Conservation (phyloP, 805 yeast genomes). For the Myxozyma sirexii region DNA sequence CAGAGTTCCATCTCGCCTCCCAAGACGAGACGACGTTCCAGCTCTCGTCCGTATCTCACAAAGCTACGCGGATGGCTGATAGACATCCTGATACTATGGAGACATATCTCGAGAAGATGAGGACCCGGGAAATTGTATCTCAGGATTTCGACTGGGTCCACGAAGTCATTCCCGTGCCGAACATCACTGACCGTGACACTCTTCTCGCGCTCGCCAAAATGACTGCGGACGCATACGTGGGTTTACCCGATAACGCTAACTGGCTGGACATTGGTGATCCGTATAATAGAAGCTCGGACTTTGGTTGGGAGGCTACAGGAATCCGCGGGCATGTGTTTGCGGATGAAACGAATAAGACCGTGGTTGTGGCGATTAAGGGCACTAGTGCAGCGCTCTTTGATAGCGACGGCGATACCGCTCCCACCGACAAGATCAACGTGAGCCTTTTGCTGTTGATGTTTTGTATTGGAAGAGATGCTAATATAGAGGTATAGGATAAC, state of each 20-base stretch:
- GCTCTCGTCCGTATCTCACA: constrained; percentile 11
- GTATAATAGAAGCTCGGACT: constrained; percentile 45
- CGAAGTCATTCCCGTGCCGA: constrained; percentile 55
- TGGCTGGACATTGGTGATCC: constrained; percentile 71
- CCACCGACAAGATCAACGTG: constrained; percentile 71
- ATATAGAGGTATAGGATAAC: constrained; percentile 59
- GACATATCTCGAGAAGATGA: constrained; percentile 50
- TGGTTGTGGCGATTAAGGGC: constrained; percentile 85
- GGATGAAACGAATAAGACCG: constrained; percentile 56
- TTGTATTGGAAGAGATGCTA: not conserved
- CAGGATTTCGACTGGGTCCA: constrained; percentile 31
- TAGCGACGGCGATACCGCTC: constrained; percentile 67
- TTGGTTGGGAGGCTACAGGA: constrained; percentile 89
- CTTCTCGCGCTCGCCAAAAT: constrained; percentile 75
- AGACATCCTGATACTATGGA: constrained; percentile 66
- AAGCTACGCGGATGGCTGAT: constrained; percentile 45
- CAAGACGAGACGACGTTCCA: constrained; percentile 9
- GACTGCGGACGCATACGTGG: constrained; percentile 90
- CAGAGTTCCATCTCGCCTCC: constrained; percentile 13
- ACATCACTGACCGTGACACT: constrained; percentile 74
- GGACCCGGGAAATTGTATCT: constrained; percentile 5
- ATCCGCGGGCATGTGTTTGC: constrained; percentile 89
- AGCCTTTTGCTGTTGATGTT: not conserved
- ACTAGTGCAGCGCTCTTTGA: constrained; percentile 71
- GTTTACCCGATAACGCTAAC: constrained; percentile 73